Evolutionary conservation across 257 asterid species (phyloP).

Genomic region (Solanum infundibuliforme): DNA sequence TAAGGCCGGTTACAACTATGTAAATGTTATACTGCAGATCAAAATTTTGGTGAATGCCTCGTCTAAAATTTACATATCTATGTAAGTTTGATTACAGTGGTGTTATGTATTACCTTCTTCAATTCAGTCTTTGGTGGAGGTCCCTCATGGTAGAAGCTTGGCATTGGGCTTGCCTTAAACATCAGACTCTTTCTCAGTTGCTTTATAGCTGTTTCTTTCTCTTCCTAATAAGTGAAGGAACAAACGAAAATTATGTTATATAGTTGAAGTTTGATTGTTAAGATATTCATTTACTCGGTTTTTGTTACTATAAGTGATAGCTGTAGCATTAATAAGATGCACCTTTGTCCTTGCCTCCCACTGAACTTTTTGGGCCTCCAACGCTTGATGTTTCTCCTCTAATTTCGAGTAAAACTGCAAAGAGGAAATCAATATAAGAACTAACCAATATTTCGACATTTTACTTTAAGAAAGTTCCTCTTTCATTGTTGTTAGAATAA

Average conservation of each 20-base stretch:
- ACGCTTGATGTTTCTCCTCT: constrained; percentile 81
- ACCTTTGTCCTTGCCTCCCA: constrained; percentile 74
- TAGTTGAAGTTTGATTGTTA: background rate
- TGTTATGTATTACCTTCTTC: constrained; percentile 47
- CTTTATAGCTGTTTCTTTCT: constrained; percentile 58
- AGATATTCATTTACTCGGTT: background rate
- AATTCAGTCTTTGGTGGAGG: constrained; percentile 69
- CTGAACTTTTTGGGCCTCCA: constrained; percentile 62
- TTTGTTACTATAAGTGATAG: background rate
- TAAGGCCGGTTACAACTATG: background rate
- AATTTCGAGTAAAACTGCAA: constrained; percentile 60
- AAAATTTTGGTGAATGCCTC: background rate
- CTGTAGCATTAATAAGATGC: background rate
- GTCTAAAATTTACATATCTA: background rate
- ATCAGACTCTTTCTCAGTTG: constrained; percentile 62
- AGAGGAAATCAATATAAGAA: background rate
- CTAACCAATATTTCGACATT: background rate
- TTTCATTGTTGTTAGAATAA: background rate
- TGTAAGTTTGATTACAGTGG: background rate
- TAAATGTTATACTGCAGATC: background rate
- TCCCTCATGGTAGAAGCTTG: constrained; percentile 83
- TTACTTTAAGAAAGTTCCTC: background rate
- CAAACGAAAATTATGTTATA: background rate
- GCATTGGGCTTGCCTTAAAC: constrained; percentile 90
- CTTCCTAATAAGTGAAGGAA: constrained; percentile 45